These are phyloP conservation scores for Favolaschia claudopus DNA, from an alignment of 768 basidiomycete genomes.

Conservation along the genomic window DNA sequence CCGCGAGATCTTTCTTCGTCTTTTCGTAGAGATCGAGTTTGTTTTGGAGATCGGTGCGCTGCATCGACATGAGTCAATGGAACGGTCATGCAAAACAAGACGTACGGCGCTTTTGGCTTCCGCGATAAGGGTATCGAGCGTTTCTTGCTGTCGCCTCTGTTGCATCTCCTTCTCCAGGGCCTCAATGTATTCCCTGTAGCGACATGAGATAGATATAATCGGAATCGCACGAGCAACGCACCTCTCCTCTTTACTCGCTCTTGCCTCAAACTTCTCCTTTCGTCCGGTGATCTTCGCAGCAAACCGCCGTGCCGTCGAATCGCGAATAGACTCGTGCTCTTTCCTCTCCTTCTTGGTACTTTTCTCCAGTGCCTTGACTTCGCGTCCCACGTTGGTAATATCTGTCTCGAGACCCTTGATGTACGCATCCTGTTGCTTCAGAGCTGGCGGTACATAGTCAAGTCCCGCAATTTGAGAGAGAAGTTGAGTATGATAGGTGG, in stretches of 20 bases:
- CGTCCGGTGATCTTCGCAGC: conserved; percentile 50
- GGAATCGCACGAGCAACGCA: conserved; percentile 27
- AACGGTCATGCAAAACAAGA: conserved; percentile 1
- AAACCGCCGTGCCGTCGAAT: conserved; percentile 47
- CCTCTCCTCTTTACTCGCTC: conserved; percentile 54
- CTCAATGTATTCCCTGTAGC: conserved; percentile 52
- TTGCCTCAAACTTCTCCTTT: conserved; percentile 50
- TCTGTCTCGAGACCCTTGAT: conserved; percentile 43
- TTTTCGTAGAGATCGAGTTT: conserved; percentile 40
- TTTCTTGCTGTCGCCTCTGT: conserved; percentile 42
- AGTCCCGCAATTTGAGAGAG: conserved; percentile 43
- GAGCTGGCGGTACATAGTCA: conserved; percentile 49
- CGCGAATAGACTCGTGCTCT: conserved; percentile 49
- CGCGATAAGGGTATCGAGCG: conserved; percentile 39
- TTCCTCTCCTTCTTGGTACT: conserved; percentile 54
- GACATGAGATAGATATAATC: not conserved
- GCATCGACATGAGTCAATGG: not conserved
- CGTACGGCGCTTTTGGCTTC: conserved; percentile 48
- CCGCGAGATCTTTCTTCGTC: conserved; percentile 44
- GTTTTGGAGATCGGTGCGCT: conserved; percentile 43
- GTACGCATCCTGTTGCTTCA: conserved; percentile 44
- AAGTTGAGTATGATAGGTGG: conserved; percentile 46
- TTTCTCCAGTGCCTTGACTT: conserved; percentile 37
- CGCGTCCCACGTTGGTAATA: conserved; percentile 31
- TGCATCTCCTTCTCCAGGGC: conserved; percentile 51